phyloP scores from a whole-genome alignment of 108 stramenopile genomes.

The Stephanodiscus minutulus region DNA sequence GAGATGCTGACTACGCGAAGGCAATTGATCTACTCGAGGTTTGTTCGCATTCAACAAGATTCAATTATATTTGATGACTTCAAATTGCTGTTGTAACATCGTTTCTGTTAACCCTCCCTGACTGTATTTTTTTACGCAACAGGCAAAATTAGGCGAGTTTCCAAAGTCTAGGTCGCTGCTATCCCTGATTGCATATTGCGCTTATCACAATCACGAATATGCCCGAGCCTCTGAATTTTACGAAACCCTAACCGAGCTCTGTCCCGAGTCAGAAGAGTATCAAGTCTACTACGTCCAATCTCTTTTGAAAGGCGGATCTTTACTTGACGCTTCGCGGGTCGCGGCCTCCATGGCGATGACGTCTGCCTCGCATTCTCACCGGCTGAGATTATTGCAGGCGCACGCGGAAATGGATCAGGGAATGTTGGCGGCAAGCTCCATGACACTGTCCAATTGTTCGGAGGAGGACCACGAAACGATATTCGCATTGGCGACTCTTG shows the following conservation, averaged over 20 bases:
- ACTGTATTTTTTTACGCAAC: slow-evolving; percentile 9
- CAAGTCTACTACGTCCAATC: slow-evolving; percentile 81
- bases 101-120: background rate
- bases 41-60: slow-evolving; percentile 1
- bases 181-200: slow-evolving; percentile 86
- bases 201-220: slow-evolving; percentile 75
- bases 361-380: slow-evolving; percentile 55
- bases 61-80: background rate
- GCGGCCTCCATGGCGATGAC: slow-evolving; percentile 20
- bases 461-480: slow-evolving; percentile 79
- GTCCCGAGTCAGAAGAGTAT: slow-evolving; percentile 82
- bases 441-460: slow-evolving; percentile 64
- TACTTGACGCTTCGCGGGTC: slow-evolving; percentile 56
- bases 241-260: slow-evolving; percentile 73
- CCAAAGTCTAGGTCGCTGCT: slow-evolving; percentile 74
- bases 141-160: slow-evolving; percentile 57
- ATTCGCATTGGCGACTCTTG: slow-evolving; percentile 67
- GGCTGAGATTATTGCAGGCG: slow-evolving; percentile 69
- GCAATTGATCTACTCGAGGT: slow-evolving; percentile 40
- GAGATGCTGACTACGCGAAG: slow-evolving; percentile 31
- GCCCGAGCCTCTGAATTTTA: slow-evolving; percentile 61
- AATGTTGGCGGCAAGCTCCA: slow-evolving; percentile 61
- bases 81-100: too few species aligned
- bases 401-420: slow-evolving; percentile 79
- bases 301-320: slow-evolving; percentile 71